phyloP scores from a whole-genome alignment of 2,329 filamentous ascomycete species.

The Neofusicoccum parvum region DNA sequence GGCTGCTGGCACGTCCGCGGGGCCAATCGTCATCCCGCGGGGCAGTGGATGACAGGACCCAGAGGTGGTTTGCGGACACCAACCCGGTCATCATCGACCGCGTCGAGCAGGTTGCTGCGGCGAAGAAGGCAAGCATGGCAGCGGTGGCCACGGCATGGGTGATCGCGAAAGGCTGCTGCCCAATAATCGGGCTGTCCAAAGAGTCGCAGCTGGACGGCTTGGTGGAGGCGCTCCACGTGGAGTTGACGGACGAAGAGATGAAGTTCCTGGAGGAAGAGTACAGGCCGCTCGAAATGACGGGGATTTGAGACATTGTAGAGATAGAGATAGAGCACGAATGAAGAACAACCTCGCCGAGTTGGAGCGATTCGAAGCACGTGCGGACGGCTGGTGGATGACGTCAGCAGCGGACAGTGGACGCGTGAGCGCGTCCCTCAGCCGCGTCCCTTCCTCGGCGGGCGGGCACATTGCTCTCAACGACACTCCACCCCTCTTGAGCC shows the following conservation, averaged over 20 bases:
- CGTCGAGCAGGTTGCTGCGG: constrained; percentile 61
- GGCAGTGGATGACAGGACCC: no score
- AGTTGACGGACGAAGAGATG: constrained; percentile 51
- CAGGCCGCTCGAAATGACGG: constrained; percentile 22
- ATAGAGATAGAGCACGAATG: no score
- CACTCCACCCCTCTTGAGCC: not conserved
- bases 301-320: no score
- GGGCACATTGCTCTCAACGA: no score
- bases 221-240: constrained; percentile 51
- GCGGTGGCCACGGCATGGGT: constrained; percentile 67
- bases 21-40: no score
- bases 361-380: no score
- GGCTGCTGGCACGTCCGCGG: constrained; percentile 42
- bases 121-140: constrained; percentile 62
- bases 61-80: constrained; percentile 35
- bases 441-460: no score
- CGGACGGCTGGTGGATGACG: no score
- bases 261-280: constrained; percentile 55
- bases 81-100: constrained; percentile 57
- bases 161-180: constrained; percentile 48
- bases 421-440: no score
- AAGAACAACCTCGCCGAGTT: no score
- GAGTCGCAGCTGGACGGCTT: constrained; percentile 41
- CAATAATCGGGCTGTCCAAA: constrained; percentile 55
- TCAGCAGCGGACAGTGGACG: no score